A percentile compares a stretch with the other conserved stretches of the same genome.
Evolutionary conservation across 177 flowering plant genomes (phyloP).

Genomic region (Vitis hybrid): DNA sequence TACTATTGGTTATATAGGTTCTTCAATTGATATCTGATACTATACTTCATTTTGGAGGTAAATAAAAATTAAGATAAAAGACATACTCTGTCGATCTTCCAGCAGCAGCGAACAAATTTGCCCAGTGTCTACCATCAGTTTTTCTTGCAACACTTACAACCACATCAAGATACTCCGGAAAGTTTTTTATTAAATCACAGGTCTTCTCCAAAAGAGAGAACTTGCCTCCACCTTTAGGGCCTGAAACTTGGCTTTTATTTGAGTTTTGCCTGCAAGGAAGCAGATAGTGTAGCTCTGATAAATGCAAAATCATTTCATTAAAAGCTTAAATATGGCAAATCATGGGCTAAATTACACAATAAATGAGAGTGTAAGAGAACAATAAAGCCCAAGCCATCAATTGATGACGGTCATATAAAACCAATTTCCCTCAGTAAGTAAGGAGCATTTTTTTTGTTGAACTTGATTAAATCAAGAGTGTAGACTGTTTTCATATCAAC

Average conservation of each 20-base stretch:
- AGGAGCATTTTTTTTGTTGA: no score
- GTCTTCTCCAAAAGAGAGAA: constrained; percentile 81
- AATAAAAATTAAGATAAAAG: constrained; percentile 1
- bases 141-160: constrained; percentile 99
- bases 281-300: neutral
- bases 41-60: no score
- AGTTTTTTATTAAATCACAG: constrained; percentile 83
- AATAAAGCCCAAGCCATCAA: no score
- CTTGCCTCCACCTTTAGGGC: constrained; percentile 27
- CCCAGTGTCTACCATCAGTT: constrained; percentile 99
- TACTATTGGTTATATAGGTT: neutral
- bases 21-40: neutral
- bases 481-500: no score
- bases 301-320: neutral
- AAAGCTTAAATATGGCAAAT: neutral
- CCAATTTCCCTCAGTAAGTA: no score
- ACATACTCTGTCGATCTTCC: constrained; percentile 98
- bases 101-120: constrained; percentile 88
- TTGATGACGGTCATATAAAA: no score
- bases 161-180: constrained; percentile 90
- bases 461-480: no score
- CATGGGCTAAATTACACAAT: neutral
- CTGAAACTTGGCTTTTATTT: constrained; percentile 58
- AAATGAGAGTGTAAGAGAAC: neutral
- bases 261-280: constrained; percentile 59